A percentile compares a stretch with the other conserved stretches of the same genome.
Conservation (phyloP, 2,329 filamentous ascomycete species). For the Blumeria hordei region DNA sequence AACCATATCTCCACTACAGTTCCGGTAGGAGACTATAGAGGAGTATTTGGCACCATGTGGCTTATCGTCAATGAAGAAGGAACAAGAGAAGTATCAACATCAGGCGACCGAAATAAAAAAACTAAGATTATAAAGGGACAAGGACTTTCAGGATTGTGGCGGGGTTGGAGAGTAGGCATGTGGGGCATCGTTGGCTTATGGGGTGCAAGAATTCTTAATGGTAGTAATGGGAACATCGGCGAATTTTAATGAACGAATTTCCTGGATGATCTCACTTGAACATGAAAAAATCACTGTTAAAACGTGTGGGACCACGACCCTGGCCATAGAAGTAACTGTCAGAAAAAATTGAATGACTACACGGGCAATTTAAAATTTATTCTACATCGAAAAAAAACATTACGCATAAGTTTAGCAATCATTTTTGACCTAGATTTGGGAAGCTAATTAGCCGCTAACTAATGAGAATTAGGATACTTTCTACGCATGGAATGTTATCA, state of each 20-base stretch:
- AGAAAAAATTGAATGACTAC: too few relatives aligned
- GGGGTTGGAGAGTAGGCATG: conserved; percentile 31
- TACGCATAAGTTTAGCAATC: too few relatives aligned
- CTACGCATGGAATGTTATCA: too few relatives aligned
- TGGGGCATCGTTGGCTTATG: conserved; percentile 31
- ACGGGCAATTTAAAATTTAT: too few relatives aligned
- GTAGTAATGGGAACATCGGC: conserved; percentile 11
- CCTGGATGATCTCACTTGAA: background rate
- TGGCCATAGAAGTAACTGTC: too few relatives aligned
- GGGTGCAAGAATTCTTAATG: conserved; percentile 16
- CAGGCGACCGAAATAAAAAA: conserved; percentile 3
- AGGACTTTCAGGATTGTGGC: conserved; percentile 28
- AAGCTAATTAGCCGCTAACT: too few relatives aligned
- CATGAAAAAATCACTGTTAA: too few relatives aligned
- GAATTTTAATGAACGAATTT: conserved; percentile 13
- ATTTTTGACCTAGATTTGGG: too few relatives aligned
- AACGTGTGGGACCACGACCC: too few relatives aligned
- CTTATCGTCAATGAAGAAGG: conserved; percentile 70
- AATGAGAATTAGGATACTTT: too few relatives aligned
- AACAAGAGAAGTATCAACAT: conserved; percentile 4
- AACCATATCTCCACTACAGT: conserved; percentile 45
- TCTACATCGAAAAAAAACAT: too few relatives aligned
- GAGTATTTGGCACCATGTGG: conserved; percentile 82
- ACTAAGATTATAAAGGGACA: conserved; percentile 19
- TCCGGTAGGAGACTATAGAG: conserved; percentile 54